Percentiles rank a stretch among this genome's conserved stretches.
phyloP scores from a whole-genome alignment of 169 alveolate genomes.

The Amoebophrya sp. region DNA sequence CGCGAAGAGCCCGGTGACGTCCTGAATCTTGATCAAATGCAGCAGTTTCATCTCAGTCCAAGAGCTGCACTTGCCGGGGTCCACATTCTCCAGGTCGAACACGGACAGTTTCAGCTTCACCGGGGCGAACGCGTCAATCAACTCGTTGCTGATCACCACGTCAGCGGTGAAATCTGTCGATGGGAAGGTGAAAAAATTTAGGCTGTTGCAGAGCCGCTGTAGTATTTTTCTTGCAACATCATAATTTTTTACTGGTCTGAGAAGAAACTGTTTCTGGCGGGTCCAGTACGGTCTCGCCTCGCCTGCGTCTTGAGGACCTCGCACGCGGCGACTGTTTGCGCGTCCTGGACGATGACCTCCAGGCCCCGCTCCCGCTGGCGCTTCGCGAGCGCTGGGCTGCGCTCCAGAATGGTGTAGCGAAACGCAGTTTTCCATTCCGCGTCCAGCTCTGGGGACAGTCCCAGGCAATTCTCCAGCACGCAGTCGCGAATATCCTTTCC shows the following conservation, averaged over 20 bases:
- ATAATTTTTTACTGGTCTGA: too few relatives aligned
- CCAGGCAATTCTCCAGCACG: background rate
- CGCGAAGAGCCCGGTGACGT: background rate
- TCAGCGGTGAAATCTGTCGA: background rate
- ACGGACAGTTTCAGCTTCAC: background rate
- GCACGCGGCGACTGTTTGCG: background rate
- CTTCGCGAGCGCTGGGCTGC: slow-evolving; percentile 3
- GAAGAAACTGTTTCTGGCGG: too few relatives aligned
- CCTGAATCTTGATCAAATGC: background rate
- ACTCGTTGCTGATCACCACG: slow-evolving; percentile 2
- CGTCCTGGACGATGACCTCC: background rate
- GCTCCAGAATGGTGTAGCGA: background rate
- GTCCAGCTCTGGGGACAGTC: background rate
- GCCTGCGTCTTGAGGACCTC: background rate
- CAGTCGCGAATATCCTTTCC: background rate
- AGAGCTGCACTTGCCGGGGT: background rate
- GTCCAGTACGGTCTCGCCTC: too few relatives aligned
- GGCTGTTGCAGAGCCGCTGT: too few relatives aligned
- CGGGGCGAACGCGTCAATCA: slow-evolving; percentile 11
- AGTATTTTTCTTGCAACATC: too few relatives aligned
- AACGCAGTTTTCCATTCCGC: background rate
- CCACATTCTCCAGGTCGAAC: slow-evolving; percentile 4
- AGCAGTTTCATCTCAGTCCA: background rate
- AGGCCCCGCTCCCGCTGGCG: slow-evolving; percentile 14
- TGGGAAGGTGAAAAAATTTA: too few relatives aligned